Evolutionary conservation across 2,329 filamentous ascomycete species (phyloP), one percentile per base, ranked within the genome.

Genomic region (Aspergillus cejpii): DNA sequence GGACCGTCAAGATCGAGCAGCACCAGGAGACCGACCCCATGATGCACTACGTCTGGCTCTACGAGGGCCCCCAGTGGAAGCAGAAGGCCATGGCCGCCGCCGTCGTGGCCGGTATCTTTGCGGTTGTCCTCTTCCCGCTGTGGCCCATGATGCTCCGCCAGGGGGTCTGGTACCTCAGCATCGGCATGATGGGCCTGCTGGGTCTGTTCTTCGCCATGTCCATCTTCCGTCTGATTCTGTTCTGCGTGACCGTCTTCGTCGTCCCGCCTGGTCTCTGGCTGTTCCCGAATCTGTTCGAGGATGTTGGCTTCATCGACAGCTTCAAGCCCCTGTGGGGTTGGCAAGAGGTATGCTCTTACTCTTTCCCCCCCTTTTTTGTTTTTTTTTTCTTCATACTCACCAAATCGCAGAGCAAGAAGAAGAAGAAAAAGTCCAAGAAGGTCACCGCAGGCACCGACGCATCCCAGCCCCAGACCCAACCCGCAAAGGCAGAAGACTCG

Each of bases 171-270:
- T 97, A 98, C 68, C 76, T 97, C 33, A 92, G 86, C 67, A 95
- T 95, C 81, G 91, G 84, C 48, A 85, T 94, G 78, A 77, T 98
- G 53, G 85, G 87, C 34, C 74, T 97, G 23, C 79, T 98, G 37
- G 92, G 87, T 44, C 72, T 95, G 39, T 98, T 98, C 80, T 97
- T 98, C 69, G 80, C 82, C 62, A 97, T 98, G 92, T 86, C 91
- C 5, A 94, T 98, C 62, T 89, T 98, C 79, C 83, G 92, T 48
- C 78, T 97, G 45, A 94, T 98, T 49, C 75, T 98, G 21, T 98
- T 98, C 74, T 84, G 87, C 64, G 71, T 94, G 64, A 97, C 92
- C 17, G 89, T 94, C 69, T 94, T 97, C 62, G 76, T 78, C 12
- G 76, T 81, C 1, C 74, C 90, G 3, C 92, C 92, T 2, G 92